A percentile compares a stretch with the other conserved stretches of the same genome.
phyloP scores from a whole-genome alignment of 1,284 basidiomycete genomes.

The Sanghuangporus sanghuang region DNA sequence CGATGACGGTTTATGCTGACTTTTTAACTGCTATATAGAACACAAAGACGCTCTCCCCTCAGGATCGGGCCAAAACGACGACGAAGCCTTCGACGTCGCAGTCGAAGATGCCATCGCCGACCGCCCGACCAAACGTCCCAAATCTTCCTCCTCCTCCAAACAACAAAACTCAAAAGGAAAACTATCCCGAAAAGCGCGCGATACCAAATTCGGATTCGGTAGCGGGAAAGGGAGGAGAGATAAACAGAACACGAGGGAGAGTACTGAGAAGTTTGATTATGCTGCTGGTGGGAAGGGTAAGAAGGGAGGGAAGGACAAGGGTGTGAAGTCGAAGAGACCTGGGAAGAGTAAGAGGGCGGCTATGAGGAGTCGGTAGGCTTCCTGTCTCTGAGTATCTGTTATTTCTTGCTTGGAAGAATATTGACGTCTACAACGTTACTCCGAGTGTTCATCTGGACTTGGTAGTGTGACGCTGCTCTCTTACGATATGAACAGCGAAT shows the following conservation, averaged over 20 bases:
- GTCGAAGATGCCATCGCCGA: conserved; percentile 82
- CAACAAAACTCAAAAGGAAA: conserved; percentile 24
- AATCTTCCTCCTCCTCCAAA: conserved; percentile 18
- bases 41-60: conserved; percentile 80
- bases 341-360: neutral
- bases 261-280: conserved; percentile 66
- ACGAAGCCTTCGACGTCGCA: conserved; percentile 78
- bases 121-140: conserved; percentile 59
- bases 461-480: too few relatives aligned
- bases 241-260: conserved; percentile 79
- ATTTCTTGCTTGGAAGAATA: too few relatives aligned
- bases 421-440: too few relatives aligned
- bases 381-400: neutral
- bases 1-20: conserved; percentile 5
- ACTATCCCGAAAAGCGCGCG: conserved; percentile 62
- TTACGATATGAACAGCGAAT: too few relatives aligned
- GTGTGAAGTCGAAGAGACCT: conserved; percentile 22
- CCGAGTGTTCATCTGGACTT: too few relatives aligned
- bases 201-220: conserved; percentile 81
- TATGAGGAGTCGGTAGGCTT: neutral
- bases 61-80: conserved; percentile 46
- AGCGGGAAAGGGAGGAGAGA: conserved; percentile 50
- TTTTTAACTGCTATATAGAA: conserved; percentile 39
- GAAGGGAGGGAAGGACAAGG: conserved; percentile 52
- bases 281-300: conserved; percentile 28